Base-by-base conservation (phyloP, 768 basidiomycete genomes). In the Cantharellus anzutake region DNA sequence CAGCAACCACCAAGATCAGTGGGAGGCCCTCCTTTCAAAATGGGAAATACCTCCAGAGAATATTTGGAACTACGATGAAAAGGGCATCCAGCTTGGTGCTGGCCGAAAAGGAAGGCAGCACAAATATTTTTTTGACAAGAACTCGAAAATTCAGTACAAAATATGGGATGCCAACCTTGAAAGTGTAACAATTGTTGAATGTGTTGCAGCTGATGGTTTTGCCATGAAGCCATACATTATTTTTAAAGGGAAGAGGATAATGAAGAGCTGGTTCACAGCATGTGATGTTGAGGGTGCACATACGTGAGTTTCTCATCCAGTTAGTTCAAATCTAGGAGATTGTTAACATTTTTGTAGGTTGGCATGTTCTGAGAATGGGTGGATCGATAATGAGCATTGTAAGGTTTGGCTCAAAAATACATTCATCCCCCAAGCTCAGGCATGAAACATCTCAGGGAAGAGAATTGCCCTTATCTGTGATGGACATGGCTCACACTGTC, bases 181-280 rank as follows among this genome's bases (percentile, higher is more conserved):
- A 62, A 68, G 76, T 1, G 71, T 78, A 11, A 78, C 76, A 0
- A 65, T 77, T 35, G 72, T 79, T 42, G 74, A 78, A 62, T 68
- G 69, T 57, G 64, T 75, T 3, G 73, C 71, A 57, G 72, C 77
- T 5, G 72, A 72, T 66, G 74, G 74, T 2, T 57, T 48, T 11
- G 48, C 38, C 2, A 42, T 66, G 3, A 29, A 20, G 2, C 65
- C 65, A 3, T 38, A 52, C 2, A 56, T 62, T 34, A 65, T 66
- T 51, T 66, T 62, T 58, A 64, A 66, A 41, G 65, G 63, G 3
- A 16, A 60, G 51, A 39, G 58, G 59, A 44, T 41, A 20, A 57
- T 3, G 2, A 37, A 0, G 20, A 56, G 4, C 7, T 64, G 64
- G 63, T 48, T 48, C 20, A 20, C 7, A 48, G 44, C 44, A 48